phyloP scores from a whole-genome alignment of 1,139 yeast species.

The Pichia inconspicua region DNA sequence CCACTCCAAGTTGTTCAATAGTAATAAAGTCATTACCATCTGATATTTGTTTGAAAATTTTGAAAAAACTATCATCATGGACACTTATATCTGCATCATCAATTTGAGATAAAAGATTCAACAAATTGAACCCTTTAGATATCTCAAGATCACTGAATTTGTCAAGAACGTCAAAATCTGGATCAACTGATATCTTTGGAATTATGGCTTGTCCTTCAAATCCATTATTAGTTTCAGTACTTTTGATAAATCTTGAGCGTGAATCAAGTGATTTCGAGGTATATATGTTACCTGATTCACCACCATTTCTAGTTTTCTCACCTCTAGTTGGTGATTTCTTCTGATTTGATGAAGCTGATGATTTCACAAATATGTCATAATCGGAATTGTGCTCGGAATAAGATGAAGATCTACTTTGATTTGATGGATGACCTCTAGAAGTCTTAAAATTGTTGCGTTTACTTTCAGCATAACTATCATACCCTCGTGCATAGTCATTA shows the following conservation, averaged over 20 bases:
- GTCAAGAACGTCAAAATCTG: conserved; percentile 4
- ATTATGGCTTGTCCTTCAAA: conserved; percentile 6
- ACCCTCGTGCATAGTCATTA: neutral
- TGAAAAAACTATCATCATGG: conserved; percentile 18
- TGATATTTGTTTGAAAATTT: conserved; percentile 15
- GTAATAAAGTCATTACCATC: conserved; percentile 5
- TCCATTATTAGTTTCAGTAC: neutral
- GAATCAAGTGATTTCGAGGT: conserved; percentile 1
- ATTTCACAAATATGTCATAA: neutral
- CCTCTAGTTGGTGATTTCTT: neutral
- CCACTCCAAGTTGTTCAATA: conserved; percentile 10
- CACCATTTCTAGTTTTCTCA: too few relatives aligned
- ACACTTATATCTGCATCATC: conserved; percentile 17
- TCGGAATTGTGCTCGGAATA: neutral
- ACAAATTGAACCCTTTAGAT: conserved; percentile 7
- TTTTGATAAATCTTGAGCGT: neutral
- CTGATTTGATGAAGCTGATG: neutral
- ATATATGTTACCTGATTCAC: neutral
- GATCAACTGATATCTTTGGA: conserved; percentile 13
- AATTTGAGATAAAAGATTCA: conserved; percentile 12
- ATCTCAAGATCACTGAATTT: neutral
- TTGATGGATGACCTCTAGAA: neutral
- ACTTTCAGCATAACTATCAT: neutral
- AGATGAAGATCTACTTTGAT: neutral
- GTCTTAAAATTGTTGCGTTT: too few relatives aligned